Evolutionary conservation across 2,329 filamentous ascomycete species (phyloP), one percentile per base, ranked within the genome.

Genomic region (Thelonectria rubi): DNA sequence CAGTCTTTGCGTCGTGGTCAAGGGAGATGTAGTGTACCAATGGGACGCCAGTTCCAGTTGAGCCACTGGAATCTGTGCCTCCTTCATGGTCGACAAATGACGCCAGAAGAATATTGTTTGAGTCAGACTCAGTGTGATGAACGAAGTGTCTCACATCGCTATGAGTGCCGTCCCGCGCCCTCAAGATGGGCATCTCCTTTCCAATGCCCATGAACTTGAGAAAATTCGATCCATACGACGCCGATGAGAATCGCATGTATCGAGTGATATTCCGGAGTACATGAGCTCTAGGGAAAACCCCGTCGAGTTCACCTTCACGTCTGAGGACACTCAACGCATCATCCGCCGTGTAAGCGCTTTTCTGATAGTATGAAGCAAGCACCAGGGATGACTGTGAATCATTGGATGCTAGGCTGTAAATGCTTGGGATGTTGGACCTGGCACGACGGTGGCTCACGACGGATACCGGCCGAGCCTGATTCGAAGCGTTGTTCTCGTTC

Each of bases 11-110:
- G 53, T 89, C 86, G 69, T 91, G 88, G 66, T 92, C 90, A 1
- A 92, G 78, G 2, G 88, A 88, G 37, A 92, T 85, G 67, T 91
- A 92, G 74, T 92, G 90, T 2, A 92, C 89, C 17, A 92, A 80
- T 1, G 90, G 90, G 58, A 91, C 84, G 0, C 88, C 88, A 0
- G 86, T 88, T 37, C 86, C 85, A 2, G 86, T 90, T 20, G 87
- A 83, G 1, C 89, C 89, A 3, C 84, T 83, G 0, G 86, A 82
- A 68, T 91, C 88, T 2, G 87, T 85, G 3, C 88, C 88, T 30
- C 89, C 89, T 56, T 89, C 84, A 2, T 87, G 83, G 69, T 92
- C 89, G 42, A 90, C 85, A 69, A 90, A 91, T 0, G 90, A 92
- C 0, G 89, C 89, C 3, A 92, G 77, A 1, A 92, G 77, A 47